Evolutionary conservation across 495 filamentous ascomycete species (phyloP).

Genomic region (Penicillium angulare): DNA sequence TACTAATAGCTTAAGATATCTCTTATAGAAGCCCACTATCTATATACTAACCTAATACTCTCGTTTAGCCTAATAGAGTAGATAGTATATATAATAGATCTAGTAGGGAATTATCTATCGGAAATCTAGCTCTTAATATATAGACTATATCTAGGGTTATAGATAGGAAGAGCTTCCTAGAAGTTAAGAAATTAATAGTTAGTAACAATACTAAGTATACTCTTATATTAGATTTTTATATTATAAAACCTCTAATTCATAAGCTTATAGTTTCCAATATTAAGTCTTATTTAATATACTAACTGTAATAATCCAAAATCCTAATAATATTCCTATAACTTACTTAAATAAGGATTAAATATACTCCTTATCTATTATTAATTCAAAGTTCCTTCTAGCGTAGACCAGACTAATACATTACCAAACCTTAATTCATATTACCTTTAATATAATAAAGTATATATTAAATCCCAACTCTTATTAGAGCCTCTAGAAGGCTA

Average conservation of each 20-base stretch:
- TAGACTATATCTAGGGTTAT: too few species aligned
- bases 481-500: conserved; percentile 99
- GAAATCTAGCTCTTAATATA: background rate
- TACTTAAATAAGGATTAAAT: conserved; percentile 3
- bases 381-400: conserved; percentile 32
- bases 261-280: background rate
- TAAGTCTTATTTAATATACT: background rate
- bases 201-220: background rate
- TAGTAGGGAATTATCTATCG: background rate
- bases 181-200: background rate
- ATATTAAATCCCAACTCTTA: conserved; percentile 74
- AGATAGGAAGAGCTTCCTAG: too few species aligned
- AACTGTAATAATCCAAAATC: background rate
- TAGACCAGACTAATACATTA: conserved; percentile 58
- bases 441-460: conserved; percentile 93
- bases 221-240: background rate
- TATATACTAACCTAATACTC: background rate
- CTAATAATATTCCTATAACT: background rate
- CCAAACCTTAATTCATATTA: conserved; percentile 84
- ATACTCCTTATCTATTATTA: background rate
- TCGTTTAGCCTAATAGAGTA: background rate
- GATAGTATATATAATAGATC: background rate
- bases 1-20: background rate
- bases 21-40: background rate
- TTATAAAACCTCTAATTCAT: background rate